Evolutionary conservation across 495 filamentous ascomycete species (phyloP), one percentile per base, ranked within the genome.

Genomic region (Astrothelium subdiscretum): DNA sequence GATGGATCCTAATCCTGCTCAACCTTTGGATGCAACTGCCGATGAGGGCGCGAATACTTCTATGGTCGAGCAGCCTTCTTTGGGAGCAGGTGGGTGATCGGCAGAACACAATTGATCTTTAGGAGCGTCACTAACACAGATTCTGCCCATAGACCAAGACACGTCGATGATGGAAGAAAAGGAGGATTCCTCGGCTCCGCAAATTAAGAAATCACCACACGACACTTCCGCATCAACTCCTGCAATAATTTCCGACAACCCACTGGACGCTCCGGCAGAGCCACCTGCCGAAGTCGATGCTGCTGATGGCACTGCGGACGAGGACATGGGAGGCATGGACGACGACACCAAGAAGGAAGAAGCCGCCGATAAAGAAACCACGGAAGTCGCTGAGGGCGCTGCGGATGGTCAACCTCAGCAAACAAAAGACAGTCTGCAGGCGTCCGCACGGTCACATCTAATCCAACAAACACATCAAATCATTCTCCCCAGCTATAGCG

Each of bases 401-500:
- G 59, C 65, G 20, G 66, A 67, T 38, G 68, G 61, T 32, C 44
- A 65, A 31, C 40, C 61, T 13, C 65, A 52, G 12, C 64, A 70
- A 57, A 63, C 68, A 22, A 65, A 68, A 31, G 63, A 68, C 10
- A 61, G 63, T 57, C 63, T 59, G 13, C 60, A 60, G 8, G 57
- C 60, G 42, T 85, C 89, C 4, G 94, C 94, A 51, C 87, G 92
- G 43, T 85, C 90, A 66, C 94, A 97, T 70, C 85, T 98, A 29
- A 87, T 95, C 59, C 85, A 87, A 22, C 94, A 97, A 74, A 94
- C 90, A 60, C 91, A 96, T 71, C 81, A 90, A 48, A 96, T 97
- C 66, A 91, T 98, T 62, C 84, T 98, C 3, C 94, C 94, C 18
- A 96, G 90, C 70, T 98, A 97, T 70, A 92, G 90, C 65, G 88